Conservation (phyloP, 306 rosid species). For the Hylodesmum podocarpum region DNA sequence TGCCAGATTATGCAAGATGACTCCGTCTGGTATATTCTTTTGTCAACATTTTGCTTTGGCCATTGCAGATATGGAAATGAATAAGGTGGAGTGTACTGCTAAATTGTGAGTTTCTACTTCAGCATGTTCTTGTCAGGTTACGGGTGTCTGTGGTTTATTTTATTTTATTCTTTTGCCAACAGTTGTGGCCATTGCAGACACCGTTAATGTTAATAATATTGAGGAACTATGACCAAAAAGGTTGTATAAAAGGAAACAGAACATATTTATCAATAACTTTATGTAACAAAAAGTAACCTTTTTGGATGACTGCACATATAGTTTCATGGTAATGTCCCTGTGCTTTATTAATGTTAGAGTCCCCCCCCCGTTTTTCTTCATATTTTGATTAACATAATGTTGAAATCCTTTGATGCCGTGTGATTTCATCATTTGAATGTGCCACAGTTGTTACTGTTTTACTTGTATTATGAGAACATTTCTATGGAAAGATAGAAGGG, state of each 20-base stretch:
- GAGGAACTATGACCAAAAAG: neutral
- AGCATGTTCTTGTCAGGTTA: neutral
- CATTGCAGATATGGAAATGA: too few relatives aligned
- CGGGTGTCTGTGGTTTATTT: neutral
- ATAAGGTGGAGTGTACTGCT: neutral
- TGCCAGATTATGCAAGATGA: constrained; percentile 50
- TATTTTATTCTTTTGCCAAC: neutral
- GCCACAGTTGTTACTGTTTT: too few relatives aligned
- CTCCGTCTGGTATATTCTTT: constrained; percentile 35
- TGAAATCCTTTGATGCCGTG: too few relatives aligned
- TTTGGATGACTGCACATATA: neutral
- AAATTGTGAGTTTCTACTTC: neutral
- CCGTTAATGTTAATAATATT: neutral
- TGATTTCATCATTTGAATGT: too few relatives aligned
- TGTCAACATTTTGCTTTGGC: too few relatives aligned
- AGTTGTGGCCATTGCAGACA: neutral
- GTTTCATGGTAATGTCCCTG: too few relatives aligned
- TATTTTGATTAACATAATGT: too few relatives aligned
- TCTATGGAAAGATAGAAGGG: too few relatives aligned
- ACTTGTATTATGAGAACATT: too few relatives aligned
- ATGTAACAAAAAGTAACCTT: neutral
- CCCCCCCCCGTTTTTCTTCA: too few relatives aligned
- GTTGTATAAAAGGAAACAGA: neutral
- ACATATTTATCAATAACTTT: neutral
- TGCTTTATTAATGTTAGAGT: too few relatives aligned